phyloP scores from a whole-genome alignment of 148 eudicot species.

The Bassia scoparia region DNA sequence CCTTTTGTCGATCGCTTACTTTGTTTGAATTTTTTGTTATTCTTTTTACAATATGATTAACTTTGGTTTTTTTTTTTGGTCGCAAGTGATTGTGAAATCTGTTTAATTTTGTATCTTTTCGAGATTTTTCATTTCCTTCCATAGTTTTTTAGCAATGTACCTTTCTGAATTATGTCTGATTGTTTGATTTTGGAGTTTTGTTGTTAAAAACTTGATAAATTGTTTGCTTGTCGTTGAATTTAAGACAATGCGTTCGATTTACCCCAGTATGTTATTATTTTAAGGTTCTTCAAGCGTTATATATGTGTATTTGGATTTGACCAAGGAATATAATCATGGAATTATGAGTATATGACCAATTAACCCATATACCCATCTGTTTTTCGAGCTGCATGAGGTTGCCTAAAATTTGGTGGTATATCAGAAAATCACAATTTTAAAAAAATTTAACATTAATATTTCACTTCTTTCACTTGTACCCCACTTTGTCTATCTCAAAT shows the following conservation, averaged over 20 bases:
- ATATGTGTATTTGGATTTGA: no score
- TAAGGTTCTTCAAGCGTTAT: no score
- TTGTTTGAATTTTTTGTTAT: neutral
- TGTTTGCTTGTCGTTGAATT: neutral
- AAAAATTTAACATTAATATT: no score
- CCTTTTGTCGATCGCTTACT: neutral
- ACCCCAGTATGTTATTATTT: no score
- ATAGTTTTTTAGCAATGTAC: neutral
- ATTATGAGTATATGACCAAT: no score
- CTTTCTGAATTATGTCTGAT: neutral
- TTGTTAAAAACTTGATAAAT: neutral
- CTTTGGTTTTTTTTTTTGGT: neutral
- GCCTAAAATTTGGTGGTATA: no score
- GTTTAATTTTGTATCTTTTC: neutral
- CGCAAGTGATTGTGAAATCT: neutral
- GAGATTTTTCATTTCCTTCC: neutral
- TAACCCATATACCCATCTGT: no score
- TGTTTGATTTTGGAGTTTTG: neutral
- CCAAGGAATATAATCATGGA: no score
- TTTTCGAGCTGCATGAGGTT: no score
- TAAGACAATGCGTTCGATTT: neutral
- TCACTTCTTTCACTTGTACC: no score
- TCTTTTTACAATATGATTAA: neutral
- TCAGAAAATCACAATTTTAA: no score
- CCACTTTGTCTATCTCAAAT: no score